Conservation (phyloP, 352 stramenopile genomes). For the Halophytophthora batemanensis region DNA sequence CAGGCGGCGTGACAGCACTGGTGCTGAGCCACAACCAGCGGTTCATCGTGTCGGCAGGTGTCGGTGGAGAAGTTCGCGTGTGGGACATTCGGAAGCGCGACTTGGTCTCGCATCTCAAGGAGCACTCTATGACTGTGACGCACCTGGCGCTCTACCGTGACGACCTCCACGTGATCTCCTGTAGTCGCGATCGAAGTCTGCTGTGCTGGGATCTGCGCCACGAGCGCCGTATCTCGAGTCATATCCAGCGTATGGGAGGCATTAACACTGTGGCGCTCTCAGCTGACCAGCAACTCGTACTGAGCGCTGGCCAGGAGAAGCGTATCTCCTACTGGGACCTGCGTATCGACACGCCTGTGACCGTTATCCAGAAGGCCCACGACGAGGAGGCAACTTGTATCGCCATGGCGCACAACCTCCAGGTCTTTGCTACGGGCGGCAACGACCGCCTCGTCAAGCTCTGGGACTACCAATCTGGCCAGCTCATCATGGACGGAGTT, state of each 20-base stretch:
- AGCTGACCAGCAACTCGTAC: conserved; percentile 81
- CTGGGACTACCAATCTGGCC: conserved; percentile 66
- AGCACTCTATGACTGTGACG: conserved; percentile 88
- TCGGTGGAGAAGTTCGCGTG: conserved; percentile 86
- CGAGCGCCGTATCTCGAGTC: conserved; percentile 81
- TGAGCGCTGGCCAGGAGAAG: conserved; percentile 91
- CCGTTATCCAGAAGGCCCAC: conserved; percentile 70
- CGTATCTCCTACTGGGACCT: conserved; percentile 93
- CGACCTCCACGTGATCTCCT: conserved; percentile 88
- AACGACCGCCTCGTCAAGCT: conserved; percentile 87
- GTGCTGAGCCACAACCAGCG: conserved; percentile 89
- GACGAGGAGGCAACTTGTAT: conserved; percentile 89
- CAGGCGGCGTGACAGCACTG: conserved; percentile 86
- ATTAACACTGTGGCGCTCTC: conserved; percentile 91
- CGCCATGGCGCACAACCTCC: conserved; percentile 77
- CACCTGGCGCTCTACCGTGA: conserved; percentile 86
- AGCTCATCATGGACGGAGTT: conserved; percentile 68
- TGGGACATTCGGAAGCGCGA: conserved; percentile 92
- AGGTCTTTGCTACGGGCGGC: conserved; percentile 86
- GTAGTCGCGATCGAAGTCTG: conserved; percentile 87
- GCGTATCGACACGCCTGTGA: conserved; percentile 78
- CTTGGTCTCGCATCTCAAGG: conserved; percentile 90
- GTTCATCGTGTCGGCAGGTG: conserved; percentile 80
- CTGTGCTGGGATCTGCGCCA: conserved; percentile 91
- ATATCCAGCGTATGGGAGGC: conserved; percentile 92